Evolutionary conservation across 2,329 filamentous ascomycete genomes (phyloP).

Genomic region (Botrytis tulipae): DNA sequence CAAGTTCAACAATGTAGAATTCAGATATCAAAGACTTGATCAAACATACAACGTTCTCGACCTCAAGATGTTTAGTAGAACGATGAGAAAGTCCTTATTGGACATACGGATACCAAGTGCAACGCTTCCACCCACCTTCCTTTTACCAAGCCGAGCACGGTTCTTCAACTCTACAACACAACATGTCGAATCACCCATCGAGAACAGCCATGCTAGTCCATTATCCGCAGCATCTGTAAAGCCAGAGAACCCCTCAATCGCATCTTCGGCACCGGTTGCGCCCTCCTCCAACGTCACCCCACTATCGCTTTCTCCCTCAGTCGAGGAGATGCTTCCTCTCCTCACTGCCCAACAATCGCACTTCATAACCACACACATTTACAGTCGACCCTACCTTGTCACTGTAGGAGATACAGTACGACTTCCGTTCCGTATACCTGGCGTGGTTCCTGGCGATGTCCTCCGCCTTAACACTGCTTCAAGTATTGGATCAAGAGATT

Average conservation of each 20-base stretch:
- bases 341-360: slow-evolving; percentile 70
- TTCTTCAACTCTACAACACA: slow-evolving; percentile 52
- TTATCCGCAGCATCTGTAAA: slow-evolving; percentile 25
- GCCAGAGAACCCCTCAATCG: slow-evolving; percentile 16
- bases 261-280: slow-evolving; percentile 16
- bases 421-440: slow-evolving; percentile 76
- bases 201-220: slow-evolving; percentile 18
- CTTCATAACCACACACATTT: slow-evolving; percentile 78
- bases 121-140: slow-evolving; percentile 50
- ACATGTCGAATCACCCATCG: slow-evolving; percentile 44
- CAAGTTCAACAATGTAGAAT: slow-evolving; percentile 14
- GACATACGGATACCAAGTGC: slow-evolving; percentile 50
- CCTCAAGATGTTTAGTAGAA: slow-evolving; percentile 43
- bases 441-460: slow-evolving; percentile 75
- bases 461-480: slow-evolving; percentile 84
- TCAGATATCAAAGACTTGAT: slow-evolving; percentile 19
- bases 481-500: slow-evolving; percentile 81
- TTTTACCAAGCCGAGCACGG: slow-evolving; percentile 46
- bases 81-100: slow-evolving; percentile 61
- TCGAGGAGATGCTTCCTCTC: slow-evolving; percentile 64
- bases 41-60: slow-evolving; percentile 10
- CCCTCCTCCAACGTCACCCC: slow-evolving; percentile 32
- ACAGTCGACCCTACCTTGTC: slow-evolving; percentile 76
- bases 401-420: slow-evolving; percentile 73
- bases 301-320: slow-evolving; percentile 50